Percentiles rank a stretch among this genome's conserved stretches.
phyloP scores from a whole-genome alignment of 176 grass and related monocot genomes.

The Phragmites australis region DNA sequence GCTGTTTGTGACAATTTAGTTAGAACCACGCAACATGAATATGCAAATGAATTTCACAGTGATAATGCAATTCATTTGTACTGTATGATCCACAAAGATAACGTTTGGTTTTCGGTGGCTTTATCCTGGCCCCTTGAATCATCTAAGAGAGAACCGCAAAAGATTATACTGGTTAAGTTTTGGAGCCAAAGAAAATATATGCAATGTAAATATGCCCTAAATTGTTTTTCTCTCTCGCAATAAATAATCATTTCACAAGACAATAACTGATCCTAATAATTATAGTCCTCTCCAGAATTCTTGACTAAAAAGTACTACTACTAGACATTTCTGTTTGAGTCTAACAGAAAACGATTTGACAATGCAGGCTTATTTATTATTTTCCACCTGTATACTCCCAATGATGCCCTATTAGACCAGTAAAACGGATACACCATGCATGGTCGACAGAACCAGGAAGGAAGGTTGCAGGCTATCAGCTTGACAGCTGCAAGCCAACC shows the following conservation, averaged over 20 bases:
- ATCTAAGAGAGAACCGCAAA: not conserved
- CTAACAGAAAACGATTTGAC: conserved; percentile 16
- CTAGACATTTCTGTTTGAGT: conserved; percentile 28
- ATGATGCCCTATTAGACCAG: conserved; percentile 48
- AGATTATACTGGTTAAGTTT: not conserved
- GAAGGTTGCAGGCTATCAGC: conserved; percentile 36
- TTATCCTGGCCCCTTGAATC: not conserved
- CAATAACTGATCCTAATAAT: conserved; percentile 27
- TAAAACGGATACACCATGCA: conserved; percentile 36
- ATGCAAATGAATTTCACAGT: not conserved
- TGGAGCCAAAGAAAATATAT: not conserved
- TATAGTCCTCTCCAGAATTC: conserved; percentile 11
- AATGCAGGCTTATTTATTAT: not conserved
- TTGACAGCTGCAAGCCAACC: conserved; percentile 59
- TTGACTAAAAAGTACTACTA: conserved; percentile 4
- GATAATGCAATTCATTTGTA: not conserved
- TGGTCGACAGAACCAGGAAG: conserved; percentile 35
- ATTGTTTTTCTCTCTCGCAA: not conserved
- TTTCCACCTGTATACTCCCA: conserved; percentile 29
- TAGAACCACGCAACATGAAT: not conserved
- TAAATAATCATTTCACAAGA: not conserved
- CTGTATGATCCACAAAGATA: not conserved
- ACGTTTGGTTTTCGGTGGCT: conserved; percentile 22
- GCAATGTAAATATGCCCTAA: not conserved
- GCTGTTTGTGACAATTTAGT: not conserved